Conservation (phyloP, 768 basidiomycete species). For the Termitomyces sp. region DNA sequence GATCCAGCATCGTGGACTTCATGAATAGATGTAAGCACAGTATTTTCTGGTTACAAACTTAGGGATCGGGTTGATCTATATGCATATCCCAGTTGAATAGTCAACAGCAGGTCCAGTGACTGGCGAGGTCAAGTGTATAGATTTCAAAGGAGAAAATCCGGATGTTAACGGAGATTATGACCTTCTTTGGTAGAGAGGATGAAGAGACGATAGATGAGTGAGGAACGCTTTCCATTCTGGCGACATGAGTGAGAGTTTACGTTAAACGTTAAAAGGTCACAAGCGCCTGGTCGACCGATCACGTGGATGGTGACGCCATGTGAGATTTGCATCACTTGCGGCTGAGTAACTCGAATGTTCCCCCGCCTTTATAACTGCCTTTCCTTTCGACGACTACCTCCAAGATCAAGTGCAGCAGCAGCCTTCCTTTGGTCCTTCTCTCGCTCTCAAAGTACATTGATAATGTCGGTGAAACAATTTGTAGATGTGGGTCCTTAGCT, state of each 20-base stretch:
- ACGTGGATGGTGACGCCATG: slow-evolving; percentile 13
- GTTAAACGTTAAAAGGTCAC: background rate
- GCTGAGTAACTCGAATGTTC: slow-evolving; percentile 15
- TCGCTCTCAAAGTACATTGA: slow-evolving; percentile 23
- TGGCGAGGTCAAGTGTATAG: background rate
- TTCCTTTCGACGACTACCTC: slow-evolving; percentile 8
- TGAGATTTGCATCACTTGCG: background rate
- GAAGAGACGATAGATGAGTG: background rate
- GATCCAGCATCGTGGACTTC: background rate
- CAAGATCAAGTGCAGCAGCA: slow-evolving; percentile 9
- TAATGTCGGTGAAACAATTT: slow-evolving; percentile 34
- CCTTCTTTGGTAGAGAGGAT: background rate
- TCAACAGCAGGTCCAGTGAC: background rate
- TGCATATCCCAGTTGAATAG: background rate
- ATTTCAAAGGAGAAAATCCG: background rate
- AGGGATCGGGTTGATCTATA: background rate
- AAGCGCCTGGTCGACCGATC: background rate
- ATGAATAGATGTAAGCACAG: background rate
- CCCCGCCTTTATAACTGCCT: slow-evolving; percentile 15
- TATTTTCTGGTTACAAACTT: background rate
- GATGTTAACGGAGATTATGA: too few relatives aligned
- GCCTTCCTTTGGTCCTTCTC: slow-evolving; percentile 25
- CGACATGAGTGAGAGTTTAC: background rate
- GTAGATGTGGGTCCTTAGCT: slow-evolving; percentile 33
- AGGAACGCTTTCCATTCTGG: background rate